Base-by-base conservation (phyloP, 495 filamentous ascomycete species). In the Tuber magnatum region DNA sequence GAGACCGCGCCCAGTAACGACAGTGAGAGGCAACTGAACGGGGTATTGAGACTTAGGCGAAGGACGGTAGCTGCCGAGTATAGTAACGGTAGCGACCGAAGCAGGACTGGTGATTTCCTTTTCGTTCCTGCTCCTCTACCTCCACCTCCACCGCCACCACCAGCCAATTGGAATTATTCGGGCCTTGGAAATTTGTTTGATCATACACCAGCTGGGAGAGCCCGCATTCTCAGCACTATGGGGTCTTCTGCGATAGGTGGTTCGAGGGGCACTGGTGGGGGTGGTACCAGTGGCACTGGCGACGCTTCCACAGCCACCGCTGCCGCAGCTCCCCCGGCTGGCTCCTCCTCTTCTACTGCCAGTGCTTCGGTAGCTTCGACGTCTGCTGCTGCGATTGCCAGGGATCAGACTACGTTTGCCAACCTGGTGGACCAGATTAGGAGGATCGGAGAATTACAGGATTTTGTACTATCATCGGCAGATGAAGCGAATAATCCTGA, bases 351-450 rank as follows among this genome's bases (percentile, higher is more conserved):
- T 35, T 65, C 56, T 12, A 20, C 28, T 18, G 56, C 14, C 12
- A 20, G 28, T 20, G 32, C 69, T 71, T 73, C 43, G 38, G 42
- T 12, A 20, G 39, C 71, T 73, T 38, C 71, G 39, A n/a, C 35
- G 28, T 69, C 71, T 39, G 35, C 71, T 43, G 51, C 71, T 12
- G 43, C 39, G 24, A 69, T 38, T 73, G 71, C 43, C 14, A 73
- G 46, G 28, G 43, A 71, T 16, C 75, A 75, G 24, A 80, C 81
- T 42, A 80, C 74, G 3, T 82, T 82, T 42, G 80, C 81, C 68
- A 82, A 73, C 42, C 28, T 82, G 3, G 80, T 82, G n/a, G 73
- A 73, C 22, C 80, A 82, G 77, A 82, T 82, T 44, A 69, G 80
- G 24, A 71, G 80, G 22, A 81, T 81, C 65, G 80, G 80, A 2